Conservation (phyloP, 78 protist species). For the Dictyostelium firmibasis region DNA sequence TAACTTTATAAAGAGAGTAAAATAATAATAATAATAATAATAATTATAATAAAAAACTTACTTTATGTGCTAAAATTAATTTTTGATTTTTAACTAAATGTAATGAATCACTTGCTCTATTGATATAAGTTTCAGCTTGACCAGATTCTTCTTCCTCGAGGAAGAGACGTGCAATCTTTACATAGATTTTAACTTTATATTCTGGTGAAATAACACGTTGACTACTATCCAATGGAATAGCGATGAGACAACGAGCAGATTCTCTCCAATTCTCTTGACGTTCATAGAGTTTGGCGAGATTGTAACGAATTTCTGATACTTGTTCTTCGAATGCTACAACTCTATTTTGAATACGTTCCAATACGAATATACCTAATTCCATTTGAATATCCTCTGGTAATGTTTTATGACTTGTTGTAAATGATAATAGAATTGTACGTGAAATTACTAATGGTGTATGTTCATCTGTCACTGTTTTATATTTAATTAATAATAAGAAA, state of each 20-base stretch:
- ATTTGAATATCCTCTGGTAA: slow-evolving; percentile 17
- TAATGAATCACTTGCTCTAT: slow-evolving; percentile 83
- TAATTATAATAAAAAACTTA: neutral
- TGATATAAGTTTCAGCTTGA: slow-evolving; percentile 87
- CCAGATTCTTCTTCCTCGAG: slow-evolving; percentile 89
- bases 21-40: too few relatives aligned
- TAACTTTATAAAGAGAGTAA: too few relatives aligned
- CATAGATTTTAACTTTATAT: slow-evolving; percentile 87
- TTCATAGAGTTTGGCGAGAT: slow-evolving; percentile 79
- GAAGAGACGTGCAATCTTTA: slow-evolving; percentile 88
- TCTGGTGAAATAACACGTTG: slow-evolving; percentile 83
- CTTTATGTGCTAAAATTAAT: slow-evolving; percentile 55
- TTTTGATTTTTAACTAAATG: slow-evolving; percentile 65
- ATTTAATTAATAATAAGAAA: neutral
- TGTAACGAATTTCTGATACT: slow-evolving; percentile 80
- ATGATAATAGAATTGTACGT: slow-evolving; percentile 65
- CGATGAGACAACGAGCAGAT: slow-evolving; percentile 83
- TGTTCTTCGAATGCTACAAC: slow-evolving; percentile 88
- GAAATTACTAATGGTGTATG: slow-evolving; percentile 84
- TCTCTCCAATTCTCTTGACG: slow-evolving; percentile 85
- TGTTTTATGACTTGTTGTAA: neutral
- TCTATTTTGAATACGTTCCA: slow-evolving; percentile 79
- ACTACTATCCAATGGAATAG: slow-evolving; percentile 90
- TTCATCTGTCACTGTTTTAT: slow-evolving; percentile 75
- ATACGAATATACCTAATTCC: slow-evolving; percentile 29